Percentiles rank a stretch among this genome's conserved stretches.
Conservation (phyloP, 2,329 filamentous ascomycete genomes). For the Reticulascus tulasneorum region DNA sequence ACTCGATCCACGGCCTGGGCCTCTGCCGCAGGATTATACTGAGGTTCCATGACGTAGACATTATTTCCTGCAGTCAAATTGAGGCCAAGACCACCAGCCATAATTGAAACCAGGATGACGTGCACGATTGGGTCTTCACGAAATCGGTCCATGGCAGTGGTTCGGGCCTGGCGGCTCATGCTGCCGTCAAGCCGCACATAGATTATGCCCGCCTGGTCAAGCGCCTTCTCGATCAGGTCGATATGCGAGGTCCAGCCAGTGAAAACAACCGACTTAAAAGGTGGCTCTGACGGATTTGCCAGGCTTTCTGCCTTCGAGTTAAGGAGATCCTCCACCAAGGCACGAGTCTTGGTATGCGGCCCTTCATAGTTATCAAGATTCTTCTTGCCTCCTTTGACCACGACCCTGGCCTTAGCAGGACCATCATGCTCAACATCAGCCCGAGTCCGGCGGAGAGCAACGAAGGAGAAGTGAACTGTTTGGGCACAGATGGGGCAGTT, state of each 20-base stretch:
- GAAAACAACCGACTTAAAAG: constrained; percentile 91
- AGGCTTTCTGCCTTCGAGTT: constrained; percentile 60
- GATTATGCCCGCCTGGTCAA: constrained; percentile 61
- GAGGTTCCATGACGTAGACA: constrained; percentile 97
- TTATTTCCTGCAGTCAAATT: constrained; percentile 83
- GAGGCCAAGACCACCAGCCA: constrained; percentile 84
- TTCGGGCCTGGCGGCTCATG: constrained; percentile 74
- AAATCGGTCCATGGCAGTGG: constrained; percentile 72
- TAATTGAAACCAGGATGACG: constrained; percentile 88
- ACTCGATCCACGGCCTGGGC: constrained; percentile 93
- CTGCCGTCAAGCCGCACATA: constrained; percentile 86
- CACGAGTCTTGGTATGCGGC: constrained; percentile 87
- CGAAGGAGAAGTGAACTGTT: constrained; percentile 59
- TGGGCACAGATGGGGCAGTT: constrained; percentile 67
- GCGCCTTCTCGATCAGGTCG: constrained; percentile 82
- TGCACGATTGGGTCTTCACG: constrained; percentile 66
- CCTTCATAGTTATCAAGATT: constrained; percentile 67
- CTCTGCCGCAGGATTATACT: constrained; percentile 94
- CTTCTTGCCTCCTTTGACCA: constrained; percentile 19
- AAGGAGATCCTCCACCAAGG: constrained; percentile 71
- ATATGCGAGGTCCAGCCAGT: constrained; percentile 95
- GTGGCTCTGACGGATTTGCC: constrained; percentile 59
- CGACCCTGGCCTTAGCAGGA: constrained; percentile 30
- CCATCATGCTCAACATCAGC: constrained; percentile 55
- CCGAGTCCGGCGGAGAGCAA: constrained; percentile 63